Base-by-base conservation (phyloP, 1,139 yeast species). In the Sugiyamaella pinicola region DNA sequence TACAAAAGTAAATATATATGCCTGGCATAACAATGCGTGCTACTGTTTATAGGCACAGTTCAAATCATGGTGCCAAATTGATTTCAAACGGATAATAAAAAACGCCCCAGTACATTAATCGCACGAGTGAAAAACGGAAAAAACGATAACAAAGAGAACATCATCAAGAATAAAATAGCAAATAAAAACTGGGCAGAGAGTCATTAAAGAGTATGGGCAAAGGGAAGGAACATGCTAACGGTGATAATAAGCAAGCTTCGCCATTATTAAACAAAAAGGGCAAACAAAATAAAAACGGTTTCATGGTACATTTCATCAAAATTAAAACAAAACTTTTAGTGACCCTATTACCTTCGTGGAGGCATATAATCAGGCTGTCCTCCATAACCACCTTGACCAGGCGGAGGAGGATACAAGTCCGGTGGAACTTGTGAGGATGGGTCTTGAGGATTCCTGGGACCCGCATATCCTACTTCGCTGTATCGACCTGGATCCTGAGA, bases 341-440 rank as follows among this genome's bases (percentile, higher is more conserved):
- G 6, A 42, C 3, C 34, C 29, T 12, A 9, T 35, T 26, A 42
- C n/a, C 47, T 34, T 21, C 47, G 38, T 31, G 47, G 39, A 4
- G 47, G 47, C n/a, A 43, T 31, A 24, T 33, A 43, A 5, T 43
- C 47, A 8, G 47, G 21, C n/a, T 21, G 47, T 22, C 47, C 39
- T 2, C 47, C 47, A 24, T 43, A 43, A 7, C 44, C 43, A 38
- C 44, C 17, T 12, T 37, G 42, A n/a, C 49, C 49, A 6, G 49
- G 18, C 15, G 48, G 33, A 2, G 47, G 49, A n/a, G 35, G 43
- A 38, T 46, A 46, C 19, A 46, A 28, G 9, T 46, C 49, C 2
- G 41, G 41, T 5, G 29, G 42, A 9, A 21, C 34, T 19, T 46
- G 49, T 19, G 49, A 46, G 2, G 39, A 22, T 8, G 41, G 41